A percentile compares a stretch with the other conserved stretches of the same genome.
These are phyloP conservation scores for Phytophthora nicotianae DNA, from an alignment of 352 stramenopile genomes.

Conservation along the genomic window DNA sequence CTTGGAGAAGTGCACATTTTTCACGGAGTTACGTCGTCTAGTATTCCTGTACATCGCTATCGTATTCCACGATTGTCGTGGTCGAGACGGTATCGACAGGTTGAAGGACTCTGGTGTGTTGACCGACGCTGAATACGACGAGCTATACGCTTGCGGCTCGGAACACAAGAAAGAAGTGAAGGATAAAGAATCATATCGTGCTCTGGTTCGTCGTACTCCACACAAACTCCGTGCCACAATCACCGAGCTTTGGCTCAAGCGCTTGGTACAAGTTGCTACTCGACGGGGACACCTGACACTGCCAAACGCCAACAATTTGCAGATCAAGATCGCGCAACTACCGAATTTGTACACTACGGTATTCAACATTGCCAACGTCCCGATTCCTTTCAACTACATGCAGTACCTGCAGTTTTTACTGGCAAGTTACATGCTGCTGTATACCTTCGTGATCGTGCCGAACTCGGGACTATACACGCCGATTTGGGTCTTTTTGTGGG, in stretches of 20 bases:
- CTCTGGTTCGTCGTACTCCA: conserved; percentile 55
- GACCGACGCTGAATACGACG: conserved; percentile 65
- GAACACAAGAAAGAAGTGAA: conserved; percentile 51
- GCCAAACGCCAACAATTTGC: conserved; percentile 57
- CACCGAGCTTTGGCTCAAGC: conserved; percentile 76
- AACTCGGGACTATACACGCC: conserved; percentile 71
- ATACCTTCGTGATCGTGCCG: conserved; percentile 78
- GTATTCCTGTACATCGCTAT: conserved; percentile 85
- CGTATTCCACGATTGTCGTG: conserved; percentile 75
- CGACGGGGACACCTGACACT: conserved; percentile 62
- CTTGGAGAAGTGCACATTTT: conserved; percentile 75
- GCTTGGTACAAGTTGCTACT: conserved; percentile 60
- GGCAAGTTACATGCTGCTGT: conserved; percentile 72
- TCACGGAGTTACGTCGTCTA: conserved; percentile 67
- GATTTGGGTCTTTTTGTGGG: conserved; percentile 80
- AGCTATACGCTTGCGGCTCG: conserved; percentile 65
- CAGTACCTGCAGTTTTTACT: conserved; percentile 78
- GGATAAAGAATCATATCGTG: conserved; percentile 48
- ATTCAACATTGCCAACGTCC: conserved; percentile 83
- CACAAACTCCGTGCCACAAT: conserved; percentile 74
- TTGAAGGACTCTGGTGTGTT: conserved; percentile 60
- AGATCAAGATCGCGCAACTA: conserved; percentile 69
- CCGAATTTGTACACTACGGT: conserved; percentile 77
- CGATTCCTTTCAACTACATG: conserved; percentile 87
- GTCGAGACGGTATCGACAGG: conserved; percentile 60